Conservation (phyloP, 2,329 filamentous ascomycete genomes). For the Colletotrichum incanum region DNA sequence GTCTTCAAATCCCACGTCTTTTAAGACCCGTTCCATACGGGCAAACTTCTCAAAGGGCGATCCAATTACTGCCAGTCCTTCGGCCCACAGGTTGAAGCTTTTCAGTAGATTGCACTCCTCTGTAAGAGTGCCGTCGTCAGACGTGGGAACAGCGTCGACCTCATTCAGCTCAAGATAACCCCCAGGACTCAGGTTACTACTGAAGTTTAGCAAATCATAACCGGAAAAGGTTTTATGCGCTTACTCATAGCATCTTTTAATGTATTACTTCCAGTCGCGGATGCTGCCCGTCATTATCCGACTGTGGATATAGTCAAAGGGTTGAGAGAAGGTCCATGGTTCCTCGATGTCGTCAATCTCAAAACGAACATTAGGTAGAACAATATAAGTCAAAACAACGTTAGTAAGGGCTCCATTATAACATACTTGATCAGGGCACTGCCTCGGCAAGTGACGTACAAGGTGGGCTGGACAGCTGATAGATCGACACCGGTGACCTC, state of each 20-base stretch:
- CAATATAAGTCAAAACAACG: constrained; percentile 39
- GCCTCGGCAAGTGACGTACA: constrained; percentile 56
- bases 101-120: neutral
- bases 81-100: neutral
- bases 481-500: constrained; percentile 68
- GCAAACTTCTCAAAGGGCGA: constrained; percentile 4
- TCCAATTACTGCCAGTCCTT: constrained; percentile 6
- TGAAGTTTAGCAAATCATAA: neutral
- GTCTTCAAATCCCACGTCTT: constrained; percentile 51
- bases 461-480: constrained; percentile 66
- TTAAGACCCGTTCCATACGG: neutral
- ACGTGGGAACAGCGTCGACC: neutral
- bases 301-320: constrained; percentile 49
- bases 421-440: too few relatives aligned
- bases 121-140: constrained; percentile 8
- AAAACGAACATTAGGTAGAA: constrained; percentile 62
- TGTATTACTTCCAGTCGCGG: neutral
- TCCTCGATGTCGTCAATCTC: constrained; percentile 59
- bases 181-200: neutral
- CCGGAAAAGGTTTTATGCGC: neutral
- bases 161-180: constrained; percentile 41
- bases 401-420: neutral
- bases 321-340: constrained; percentile 54
- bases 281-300: constrained; percentile 42
- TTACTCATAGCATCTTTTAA: neutral